Base-by-base conservation (phyloP, 495 filamentous ascomycete genomes). In the Emericellopsis terricola region DNA sequence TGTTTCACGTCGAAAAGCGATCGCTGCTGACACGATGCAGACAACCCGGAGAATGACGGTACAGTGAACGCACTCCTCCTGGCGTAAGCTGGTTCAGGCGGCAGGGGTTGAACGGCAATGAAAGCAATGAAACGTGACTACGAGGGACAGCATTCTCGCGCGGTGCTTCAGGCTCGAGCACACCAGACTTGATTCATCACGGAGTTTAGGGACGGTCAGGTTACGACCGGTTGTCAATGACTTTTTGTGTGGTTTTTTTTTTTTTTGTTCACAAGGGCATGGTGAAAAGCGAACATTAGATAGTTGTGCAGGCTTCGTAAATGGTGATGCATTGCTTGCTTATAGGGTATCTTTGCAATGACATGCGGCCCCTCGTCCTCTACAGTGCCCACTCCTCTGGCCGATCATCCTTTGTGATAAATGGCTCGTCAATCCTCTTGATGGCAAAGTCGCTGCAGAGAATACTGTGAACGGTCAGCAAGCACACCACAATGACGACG, bases 381-480 rank as follows among this genome's bases (percentile, higher is more conserved):
- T n/a, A n/a, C n/a, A n/a, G n/a, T n/a, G 73, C 73, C 89, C 89
- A 97, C 43, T 93, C 89, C 31, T 75, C 69, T 36, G 51, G 54
- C 44, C 81, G 66, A 38, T 94, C 85, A 5, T 61, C 62, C 3
- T 68, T 53, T 10, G 60, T 60, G 15, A 94, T 66, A 51, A 97
- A 96, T 2, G 89, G 83, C 54, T 91, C 84, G 41, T 94, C 83
- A 26, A 97, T 84, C 39, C 76, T 64, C 59, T 80, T 85, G 43
- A 97, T 86, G 2, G 86, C 89, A 57, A 84, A 79, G 44, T 96
- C 89, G 45, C 81, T 83, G 47, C 89, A 97, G 23, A 94, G 55
- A 29, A 94, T 81, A 62, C 77, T 81, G 42, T 18, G 14, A 20
- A 28, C 2, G 7, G 8, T 29, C 4, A 10, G 19, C 23, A 9